Evolutionary conservation across 2,329 filamentous ascomycete genomes (phyloP).

Genomic region (Penicillium sp.): DNA sequence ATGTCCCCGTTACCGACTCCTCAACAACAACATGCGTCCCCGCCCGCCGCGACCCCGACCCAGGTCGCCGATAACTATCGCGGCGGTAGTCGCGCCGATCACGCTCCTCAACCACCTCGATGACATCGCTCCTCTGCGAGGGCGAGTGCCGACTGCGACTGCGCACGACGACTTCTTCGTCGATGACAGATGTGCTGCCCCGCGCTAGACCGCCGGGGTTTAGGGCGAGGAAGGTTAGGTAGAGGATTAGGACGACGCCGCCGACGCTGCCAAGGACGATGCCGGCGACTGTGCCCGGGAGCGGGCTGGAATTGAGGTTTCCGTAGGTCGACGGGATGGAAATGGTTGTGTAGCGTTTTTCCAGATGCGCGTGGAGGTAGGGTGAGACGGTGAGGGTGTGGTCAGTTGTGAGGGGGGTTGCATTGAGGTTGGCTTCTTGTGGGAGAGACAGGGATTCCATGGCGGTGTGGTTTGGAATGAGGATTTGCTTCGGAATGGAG

Average conservation of each 20-base stretch:
- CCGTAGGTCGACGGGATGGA: conserved; percentile 65
- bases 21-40: conserved; percentile 32
- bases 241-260: conserved; percentile 57
- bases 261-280: conserved; percentile 54
- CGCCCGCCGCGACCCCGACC: conserved; percentile 7
- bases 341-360: conserved; percentile 35
- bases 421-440: neutral
- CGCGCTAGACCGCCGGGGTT: conserved; percentile 45
- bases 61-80: conserved; percentile 23
- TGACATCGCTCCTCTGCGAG: conserved; percentile 19
- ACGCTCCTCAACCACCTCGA: conserved; percentile 39
- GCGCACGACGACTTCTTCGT: conserved; percentile 29
- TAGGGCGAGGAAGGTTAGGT: conserved; percentile 54
- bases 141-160: conserved; percentile 22
- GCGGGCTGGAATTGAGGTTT: conserved; percentile 53
- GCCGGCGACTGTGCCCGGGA: conserved; percentile 60
- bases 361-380: conserved; percentile 13
- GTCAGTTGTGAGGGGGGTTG: neutral
- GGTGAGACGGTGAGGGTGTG: neutral
- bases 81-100: conserved; percentile 28
- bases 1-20: conserved; percentile 32
- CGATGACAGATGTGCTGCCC: conserved; percentile 20
- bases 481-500: neutral
- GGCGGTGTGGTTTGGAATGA: neutral
- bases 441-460: conserved; percentile 4